Evolutionary conservation across 2,329 filamentous ascomycete species (phyloP).

Genomic region (Exserohilum rostratum): DNA sequence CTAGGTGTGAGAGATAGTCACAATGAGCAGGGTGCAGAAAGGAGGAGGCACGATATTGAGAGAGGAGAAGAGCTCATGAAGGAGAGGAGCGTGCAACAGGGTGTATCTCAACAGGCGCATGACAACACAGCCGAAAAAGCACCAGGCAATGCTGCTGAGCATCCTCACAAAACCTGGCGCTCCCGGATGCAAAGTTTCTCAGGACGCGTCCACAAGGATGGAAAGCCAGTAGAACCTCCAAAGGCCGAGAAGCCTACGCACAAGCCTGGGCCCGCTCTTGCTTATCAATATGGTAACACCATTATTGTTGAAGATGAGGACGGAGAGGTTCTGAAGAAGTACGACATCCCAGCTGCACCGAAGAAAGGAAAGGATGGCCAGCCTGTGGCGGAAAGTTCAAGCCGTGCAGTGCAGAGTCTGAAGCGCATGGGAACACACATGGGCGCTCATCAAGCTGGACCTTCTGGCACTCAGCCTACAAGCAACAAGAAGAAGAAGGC

Average conservation of each 20-base stretch:
- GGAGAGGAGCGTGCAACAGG: conserved; percentile 54
- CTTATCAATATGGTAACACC: conserved; percentile 86
- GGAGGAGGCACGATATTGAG: conserved; percentile 64
- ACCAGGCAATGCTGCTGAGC: conserved; percentile 43
- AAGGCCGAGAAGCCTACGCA: conserved; percentile 43
- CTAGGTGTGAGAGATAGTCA: conserved; percentile 66
- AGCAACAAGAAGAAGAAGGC: conserved; percentile 34
- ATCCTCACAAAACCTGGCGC: conserved; percentile 50
- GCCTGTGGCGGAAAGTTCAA: conserved; percentile 42
- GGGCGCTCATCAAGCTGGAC: conserved; percentile 39
- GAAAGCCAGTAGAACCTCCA: conserved; percentile 36
- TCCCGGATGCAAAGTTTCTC: conserved; percentile 56
- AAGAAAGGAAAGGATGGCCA: conserved; percentile 41
- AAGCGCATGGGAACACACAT: conserved; percentile 63
- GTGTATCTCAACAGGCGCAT: conserved; percentile 56
- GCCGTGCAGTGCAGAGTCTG: conserved; percentile 51
- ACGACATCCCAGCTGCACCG: conserved; percentile 68
- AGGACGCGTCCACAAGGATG: conserved; percentile 50
- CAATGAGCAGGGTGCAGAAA: conserved; percentile 59
- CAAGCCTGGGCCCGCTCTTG: conserved; percentile 72
- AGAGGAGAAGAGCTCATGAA: conserved; percentile 61
- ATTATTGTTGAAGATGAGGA: conserved; percentile 89
- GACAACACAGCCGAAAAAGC: conserved; percentile 48
- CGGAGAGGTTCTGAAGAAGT: conserved; percentile 84
- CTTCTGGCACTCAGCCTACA: conserved; percentile 24